phyloP scores from a whole-genome alignment of 148 eudicot species.

The Chenopodium album region DNA sequence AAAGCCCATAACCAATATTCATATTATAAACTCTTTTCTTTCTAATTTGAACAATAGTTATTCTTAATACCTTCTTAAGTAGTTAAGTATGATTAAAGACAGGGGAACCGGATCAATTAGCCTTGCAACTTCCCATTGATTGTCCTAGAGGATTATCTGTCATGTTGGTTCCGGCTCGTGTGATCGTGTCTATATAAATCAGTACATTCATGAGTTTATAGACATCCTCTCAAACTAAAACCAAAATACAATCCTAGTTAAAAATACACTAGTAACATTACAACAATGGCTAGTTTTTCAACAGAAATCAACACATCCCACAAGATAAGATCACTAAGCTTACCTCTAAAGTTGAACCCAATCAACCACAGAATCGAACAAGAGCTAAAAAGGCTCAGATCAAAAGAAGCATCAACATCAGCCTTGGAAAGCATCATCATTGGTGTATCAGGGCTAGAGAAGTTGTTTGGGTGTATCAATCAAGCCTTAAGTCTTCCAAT shows the following conservation, averaged over 20 bases:
- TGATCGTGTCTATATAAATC: not conserved
- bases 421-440: constrained; percentile 35
- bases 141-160: not conserved
- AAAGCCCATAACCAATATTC: not conserved
- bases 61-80: not conserved
- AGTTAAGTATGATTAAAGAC: not conserved
- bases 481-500: constrained; percentile 37
- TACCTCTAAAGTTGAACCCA: constrained; percentile 40
- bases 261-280: constrained; percentile 20
- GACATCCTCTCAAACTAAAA: not conserved
- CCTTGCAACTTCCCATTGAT: not conserved
- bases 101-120: not conserved
- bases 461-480: constrained; percentile 37
- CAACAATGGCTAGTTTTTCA: constrained; percentile 13
- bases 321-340: constrained; percentile 37
- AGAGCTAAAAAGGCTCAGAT: constrained; percentile 35
- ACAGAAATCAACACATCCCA: constrained; percentile 6
- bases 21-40: too few species aligned
- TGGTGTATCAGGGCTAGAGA: constrained; percentile 33
- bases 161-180: not conserved
- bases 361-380: constrained; percentile 29
- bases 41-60: not conserved
- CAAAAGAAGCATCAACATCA: constrained; percentile 33
- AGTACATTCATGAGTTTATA: not conserved
- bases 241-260: not conserved